Evolutionary conservation across 2,329 filamentous ascomycete species (phyloP).

Genomic region (Arachnopeziza araneosa): DNA sequence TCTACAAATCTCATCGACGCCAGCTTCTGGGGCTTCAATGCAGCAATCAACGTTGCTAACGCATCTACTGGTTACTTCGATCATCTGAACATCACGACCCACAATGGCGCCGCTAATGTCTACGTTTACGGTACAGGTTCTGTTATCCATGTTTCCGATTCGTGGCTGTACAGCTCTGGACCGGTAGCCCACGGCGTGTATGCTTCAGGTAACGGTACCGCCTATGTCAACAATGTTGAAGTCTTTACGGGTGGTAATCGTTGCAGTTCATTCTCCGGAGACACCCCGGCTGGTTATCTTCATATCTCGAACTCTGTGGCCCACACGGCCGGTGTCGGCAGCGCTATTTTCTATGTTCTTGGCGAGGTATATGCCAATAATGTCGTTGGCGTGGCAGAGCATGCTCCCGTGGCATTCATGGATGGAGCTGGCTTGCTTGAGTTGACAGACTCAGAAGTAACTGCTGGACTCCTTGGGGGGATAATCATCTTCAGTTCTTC

Average conservation of each 20-base stretch:
- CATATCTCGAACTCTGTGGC: slow-evolving; percentile 27
- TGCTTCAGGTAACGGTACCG: slow-evolving; percentile 30
- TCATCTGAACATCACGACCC: slow-evolving; percentile 30
- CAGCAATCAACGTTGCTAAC: slow-evolving; percentile 30
- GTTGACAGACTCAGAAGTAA: slow-evolving; percentile 20
- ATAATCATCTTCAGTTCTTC: slow-evolving; percentile 23
- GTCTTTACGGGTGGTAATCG: slow-evolving; percentile 29
- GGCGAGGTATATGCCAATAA: slow-evolving; percentile 26
- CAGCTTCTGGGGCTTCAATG: slow-evolving; percentile 31
- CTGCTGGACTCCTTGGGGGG: slow-evolving; percentile 29
- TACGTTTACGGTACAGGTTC: slow-evolving; percentile 30
- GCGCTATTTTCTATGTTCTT: slow-evolving; percentile 31
- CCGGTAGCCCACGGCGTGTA: slow-evolving; percentile 31
- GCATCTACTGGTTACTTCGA: slow-evolving; percentile 23
- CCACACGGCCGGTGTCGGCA: slow-evolving; percentile 29
- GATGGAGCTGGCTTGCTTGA: slow-evolving; percentile 25
- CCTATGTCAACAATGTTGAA: slow-evolving; percentile 21
- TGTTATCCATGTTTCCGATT: slow-evolving; percentile 23
- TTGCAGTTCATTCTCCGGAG: slow-evolving; percentile 29
- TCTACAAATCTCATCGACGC: slow-evolving; percentile 26
- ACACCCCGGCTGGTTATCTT: slow-evolving; percentile 27
- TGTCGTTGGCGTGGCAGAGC: slow-evolving; percentile 24
- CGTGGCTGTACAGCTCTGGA: slow-evolving; percentile 31
- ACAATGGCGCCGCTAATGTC: slow-evolving; percentile 32
- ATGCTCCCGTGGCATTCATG: slow-evolving; percentile 25